Conservation (phyloP, 257 asterid genomes). For the Oldenlandia corymbosa region DNA sequence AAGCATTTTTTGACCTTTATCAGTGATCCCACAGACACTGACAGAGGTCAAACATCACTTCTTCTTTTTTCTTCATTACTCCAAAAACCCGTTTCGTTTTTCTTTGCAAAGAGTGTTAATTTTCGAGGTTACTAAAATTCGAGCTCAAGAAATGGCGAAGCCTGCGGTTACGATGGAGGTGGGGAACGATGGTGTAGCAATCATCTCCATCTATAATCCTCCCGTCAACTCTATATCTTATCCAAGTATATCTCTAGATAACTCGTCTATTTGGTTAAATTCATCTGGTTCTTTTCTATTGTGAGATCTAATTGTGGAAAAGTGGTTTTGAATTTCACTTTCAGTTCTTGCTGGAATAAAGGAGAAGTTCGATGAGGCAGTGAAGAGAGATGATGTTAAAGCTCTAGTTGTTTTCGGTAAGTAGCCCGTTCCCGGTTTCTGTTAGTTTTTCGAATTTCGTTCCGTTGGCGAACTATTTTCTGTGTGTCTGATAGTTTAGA, state of each 20-base stretch:
- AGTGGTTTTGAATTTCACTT: not conserved
- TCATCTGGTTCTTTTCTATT: not conserved
- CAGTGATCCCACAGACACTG: too few relatives aligned
- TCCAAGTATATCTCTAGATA: conserved; percentile 33
- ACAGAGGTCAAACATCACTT: too few relatives aligned
- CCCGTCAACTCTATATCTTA: conserved; percentile 85
- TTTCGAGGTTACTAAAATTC: too few relatives aligned
- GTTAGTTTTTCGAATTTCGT: not conserved
- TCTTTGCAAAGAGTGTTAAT: too few relatives aligned
- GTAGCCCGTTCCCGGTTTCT: conserved; percentile 2
- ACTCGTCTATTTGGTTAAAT: not conserved
- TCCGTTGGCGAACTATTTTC: not conserved
- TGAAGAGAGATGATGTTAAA: conserved; percentile 69
- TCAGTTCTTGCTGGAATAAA: conserved; percentile 67
- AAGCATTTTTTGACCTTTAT: too few relatives aligned
- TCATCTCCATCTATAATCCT: conserved; percentile 67
- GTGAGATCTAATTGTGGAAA: not conserved
- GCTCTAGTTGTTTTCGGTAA: conserved; percentile 83
- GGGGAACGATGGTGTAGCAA: conserved; percentile 83
- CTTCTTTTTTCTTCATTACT: too few relatives aligned
- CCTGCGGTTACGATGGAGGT: conserved; percentile 75
- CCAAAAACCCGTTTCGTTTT: too few relatives aligned
- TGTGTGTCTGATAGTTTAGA: too few relatives aligned
- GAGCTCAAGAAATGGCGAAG: conserved; percentile 34
- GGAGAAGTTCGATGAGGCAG: conserved; percentile 59